Evolutionary conservation across 257 asterid genomes (phyloP).

Genomic region (Eucommia ulmoides): DNA sequence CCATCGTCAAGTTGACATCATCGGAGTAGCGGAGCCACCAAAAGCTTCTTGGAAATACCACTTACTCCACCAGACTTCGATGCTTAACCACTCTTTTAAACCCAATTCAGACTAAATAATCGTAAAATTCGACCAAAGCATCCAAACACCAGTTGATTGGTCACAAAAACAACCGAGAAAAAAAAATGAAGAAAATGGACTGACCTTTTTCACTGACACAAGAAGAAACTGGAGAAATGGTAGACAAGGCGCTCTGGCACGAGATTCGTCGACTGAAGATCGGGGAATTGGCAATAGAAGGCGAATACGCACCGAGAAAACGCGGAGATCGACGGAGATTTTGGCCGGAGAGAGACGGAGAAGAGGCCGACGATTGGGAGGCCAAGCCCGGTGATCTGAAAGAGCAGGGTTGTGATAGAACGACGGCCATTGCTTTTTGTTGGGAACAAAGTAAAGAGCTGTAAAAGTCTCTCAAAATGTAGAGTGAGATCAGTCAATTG

Average conservation of each 20-base stretch:
- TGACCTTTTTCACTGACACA: constrained; percentile 50
- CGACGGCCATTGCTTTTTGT: constrained; percentile 31
- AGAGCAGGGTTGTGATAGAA: constrained; percentile 37
- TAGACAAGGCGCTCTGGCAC: constrained; percentile 51
- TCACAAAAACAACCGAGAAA: not conserved
- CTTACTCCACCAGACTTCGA: not conserved
- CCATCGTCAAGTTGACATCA: no score
- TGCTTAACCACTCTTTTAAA: not conserved
- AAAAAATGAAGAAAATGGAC: not conserved
- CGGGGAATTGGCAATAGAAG: constrained; percentile 22
- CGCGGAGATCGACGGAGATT: constrained; percentile 17
- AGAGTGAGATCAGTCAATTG: no score
- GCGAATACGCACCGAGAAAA: constrained; percentile 13
- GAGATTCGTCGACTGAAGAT: constrained; percentile 40
- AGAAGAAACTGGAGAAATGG: constrained; percentile 23
- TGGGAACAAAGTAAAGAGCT: no score
- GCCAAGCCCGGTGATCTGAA: constrained; percentile 28
- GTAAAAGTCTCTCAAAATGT: no score
- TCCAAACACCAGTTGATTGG: constrained; percentile 2
- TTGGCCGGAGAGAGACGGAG: constrained; percentile 21
- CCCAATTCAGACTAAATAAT: not conserved
- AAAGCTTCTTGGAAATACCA: not conserved
- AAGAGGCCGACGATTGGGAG: constrained; percentile 40
- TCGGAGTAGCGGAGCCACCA: not conserved
- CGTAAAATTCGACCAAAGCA: not conserved